Evolutionary conservation across 305 asterid genomes (phyloP), one percentile per base, ranked within the genome.

Genomic region (Lippia alba): DNA sequence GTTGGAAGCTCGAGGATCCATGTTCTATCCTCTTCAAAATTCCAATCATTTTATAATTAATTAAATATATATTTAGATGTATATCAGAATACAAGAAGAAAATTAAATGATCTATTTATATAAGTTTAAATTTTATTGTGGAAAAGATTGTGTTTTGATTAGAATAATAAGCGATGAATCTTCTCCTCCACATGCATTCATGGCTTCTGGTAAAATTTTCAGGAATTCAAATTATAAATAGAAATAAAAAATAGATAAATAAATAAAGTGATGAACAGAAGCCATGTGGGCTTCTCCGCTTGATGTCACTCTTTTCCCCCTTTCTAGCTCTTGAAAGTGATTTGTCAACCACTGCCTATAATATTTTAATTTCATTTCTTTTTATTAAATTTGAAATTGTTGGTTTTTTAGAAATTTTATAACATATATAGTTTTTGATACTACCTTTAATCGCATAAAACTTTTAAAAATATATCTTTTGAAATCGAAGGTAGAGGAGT

Each of bases 241-340:
- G 44, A 8, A 8, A 49, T 36, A 36, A 1, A 36, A n/a, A n/a
- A n/a, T 30, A 51, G 44, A 64, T n/a, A 8, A 8, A 49, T 36
- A 36, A 1, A 36, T 36, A 36, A 36, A 36, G 9, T 36, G 30
- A 36, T 8, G 75, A 76, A 75, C 74, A 78, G 86, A 67, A 73
- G 80, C 96, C 94, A 88, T 86, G 97, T 91, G 97, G 86, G 76
- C 74, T 71, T 74, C 80, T 80, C 77, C 76, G 80, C 78, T 68
- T 86, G 86, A 78, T 89, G 83, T 86, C 94, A 82, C 83, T 76
- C 58, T 77, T 57, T 56, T 16, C 59, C 69, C 30, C 48, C 32
- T 78, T 80, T 81, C 74, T 74, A 70, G 57, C 67, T 44, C 49
- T 74, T 72, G 91, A 90, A 72, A 83, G 78, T 75, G 96, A 90